Percentiles rank a stretch among this genome's conserved stretches.
Evolutionary conservation across 2,329 filamentous ascomycete species (phyloP).

Genomic region (Alternaria conjuncta): DNA sequence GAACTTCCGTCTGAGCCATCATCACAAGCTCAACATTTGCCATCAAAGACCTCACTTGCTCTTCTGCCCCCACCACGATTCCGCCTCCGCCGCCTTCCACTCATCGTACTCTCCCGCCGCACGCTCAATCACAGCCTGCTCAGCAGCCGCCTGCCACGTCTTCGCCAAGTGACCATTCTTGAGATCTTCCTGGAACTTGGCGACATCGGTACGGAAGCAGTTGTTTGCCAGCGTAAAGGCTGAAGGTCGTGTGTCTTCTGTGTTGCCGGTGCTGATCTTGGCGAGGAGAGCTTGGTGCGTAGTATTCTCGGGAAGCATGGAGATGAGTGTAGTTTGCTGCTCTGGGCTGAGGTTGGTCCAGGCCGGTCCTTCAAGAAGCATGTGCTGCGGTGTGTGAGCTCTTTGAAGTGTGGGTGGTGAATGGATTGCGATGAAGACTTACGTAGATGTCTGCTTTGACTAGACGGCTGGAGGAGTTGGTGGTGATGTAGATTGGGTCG

Average conservation of each 20-base stretch:
- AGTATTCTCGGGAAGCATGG: slow-evolving; percentile 27
- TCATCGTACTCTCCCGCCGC: slow-evolving; percentile 62
- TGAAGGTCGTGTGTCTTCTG: slow-evolving; percentile 24
- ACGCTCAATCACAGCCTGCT: slow-evolving; percentile 59
- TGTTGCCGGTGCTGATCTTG: slow-evolving; percentile 20
- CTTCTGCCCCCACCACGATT: slow-evolving; percentile 66
- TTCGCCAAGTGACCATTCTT: slow-evolving; percentile 62
- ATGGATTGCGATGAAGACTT: neutral
- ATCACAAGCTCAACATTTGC: neutral
- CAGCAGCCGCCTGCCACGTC: slow-evolving; percentile 63
- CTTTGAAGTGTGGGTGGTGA: neutral
- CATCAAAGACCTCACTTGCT: slow-evolving; percentile 37
- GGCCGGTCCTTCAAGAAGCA: slow-evolving; percentile 38
- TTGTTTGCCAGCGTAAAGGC: slow-evolving; percentile 43
- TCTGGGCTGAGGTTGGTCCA: slow-evolving; percentile 37
- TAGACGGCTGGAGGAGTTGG: slow-evolving; percentile 38
- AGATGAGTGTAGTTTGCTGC: slow-evolving; percentile 30
- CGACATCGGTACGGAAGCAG: slow-evolving; percentile 60
- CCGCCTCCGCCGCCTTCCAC: slow-evolving; percentile 61
- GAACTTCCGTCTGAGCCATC: neutral
- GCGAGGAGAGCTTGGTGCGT: slow-evolving; percentile 24
- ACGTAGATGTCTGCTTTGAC: slow-evolving; percentile 42
- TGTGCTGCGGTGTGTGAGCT: slow-evolving; percentile 26
- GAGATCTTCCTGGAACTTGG: slow-evolving; percentile 64
- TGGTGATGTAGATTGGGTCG: slow-evolving; percentile 40